Conservation (phyloP, 1,139 yeast genomes). For the Magnusiomyces ingens region DNA sequence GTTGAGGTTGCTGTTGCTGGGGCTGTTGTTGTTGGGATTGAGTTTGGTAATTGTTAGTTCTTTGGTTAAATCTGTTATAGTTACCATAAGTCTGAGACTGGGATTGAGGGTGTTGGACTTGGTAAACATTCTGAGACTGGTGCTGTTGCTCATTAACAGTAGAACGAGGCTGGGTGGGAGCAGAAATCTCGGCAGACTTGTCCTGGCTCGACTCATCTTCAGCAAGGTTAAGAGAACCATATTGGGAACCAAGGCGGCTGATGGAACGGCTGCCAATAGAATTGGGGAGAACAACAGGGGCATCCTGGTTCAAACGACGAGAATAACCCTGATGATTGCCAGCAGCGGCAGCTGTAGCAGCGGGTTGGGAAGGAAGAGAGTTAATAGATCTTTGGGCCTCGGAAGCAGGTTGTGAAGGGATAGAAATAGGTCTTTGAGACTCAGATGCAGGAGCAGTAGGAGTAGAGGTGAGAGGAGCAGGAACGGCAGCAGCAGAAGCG, state of each 20-base stretch:
- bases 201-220: conserved; percentile 29
- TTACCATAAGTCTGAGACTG: conserved; percentile 2
- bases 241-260: conserved; percentile 60
- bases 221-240: conserved; percentile 51
- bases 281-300: conserved; percentile 61
- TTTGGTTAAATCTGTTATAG: conserved; percentile 14
- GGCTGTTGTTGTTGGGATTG: conserved; percentile 15
- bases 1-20: conserved; percentile 15
- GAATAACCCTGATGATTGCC: conserved; percentile 12
- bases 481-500: conserved; percentile 1
- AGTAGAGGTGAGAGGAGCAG: conserved; percentile 15
- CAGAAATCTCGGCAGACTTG: conserved; percentile 22
- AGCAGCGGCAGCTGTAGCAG: conserved; percentile 12
- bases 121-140: not conserved
- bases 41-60: not conserved
- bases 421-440: conserved; percentile 5
- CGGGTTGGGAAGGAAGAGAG: conserved; percentile 20
- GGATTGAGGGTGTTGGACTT: conserved; percentile 1
- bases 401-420: conserved; percentile 20
- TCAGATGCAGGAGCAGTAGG: conserved; percentile 15
- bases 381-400: conserved; percentile 2
- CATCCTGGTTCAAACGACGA: conserved; percentile 39
- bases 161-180: conserved; percentile 24
- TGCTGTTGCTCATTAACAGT: conserved; percentile 1
- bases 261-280: conserved; percentile 41